Base-by-base conservation (phyloP, 2,329 filamentous ascomycete species). In the Aspergillus caelatus region DNA sequence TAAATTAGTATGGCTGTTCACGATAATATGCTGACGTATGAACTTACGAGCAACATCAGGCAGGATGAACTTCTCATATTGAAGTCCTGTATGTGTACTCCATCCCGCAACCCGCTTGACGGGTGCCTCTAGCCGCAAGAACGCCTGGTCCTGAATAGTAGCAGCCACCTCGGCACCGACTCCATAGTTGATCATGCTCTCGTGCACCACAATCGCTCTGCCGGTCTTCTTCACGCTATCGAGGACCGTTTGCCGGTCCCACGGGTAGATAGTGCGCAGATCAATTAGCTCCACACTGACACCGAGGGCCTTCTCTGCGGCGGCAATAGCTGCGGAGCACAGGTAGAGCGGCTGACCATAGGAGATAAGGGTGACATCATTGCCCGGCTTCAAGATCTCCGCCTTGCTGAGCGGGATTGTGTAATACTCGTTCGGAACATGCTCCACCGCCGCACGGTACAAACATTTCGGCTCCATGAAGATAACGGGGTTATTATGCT, bases 391-490 rank as follows among this genome's bases (percentile, higher is more conserved):
- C 26, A 97, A 75, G 0, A 96, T 79, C 75, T 97, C 93, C 0
- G 94, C 94, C 76, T 92, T 94, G 70, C 89, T 92, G 12, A 97
- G 83, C 0, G 93, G 93, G 16, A 97, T 84, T n/a, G 89, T 88
- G 76, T 95, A 97, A 3, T 91, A 82, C 26, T 88, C 90, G 1
- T 89, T 86, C 0, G 94, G 94, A 1, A 97, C 94, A 76, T 97
- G 92, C 78, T 97, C 94, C 32, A 96, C 92, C 0, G 94, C 92
- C 0, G 94, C 93, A 23, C 94, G 89, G 77, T 97, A 97, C 14
- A 97, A 82, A 54, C 95, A 91, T 81, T 97, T 97, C 52, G 94
- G 94, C 76, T 97, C 94, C 89, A 97, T 89, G 78, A 97, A 96
- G 59, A 97, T 83, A 66, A 94, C 92, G 0, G 94, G 94, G 76